phyloP scores from a whole-genome alignment of 495 filamentous ascomycete species.

The Aspergillus panamensis region DNA sequence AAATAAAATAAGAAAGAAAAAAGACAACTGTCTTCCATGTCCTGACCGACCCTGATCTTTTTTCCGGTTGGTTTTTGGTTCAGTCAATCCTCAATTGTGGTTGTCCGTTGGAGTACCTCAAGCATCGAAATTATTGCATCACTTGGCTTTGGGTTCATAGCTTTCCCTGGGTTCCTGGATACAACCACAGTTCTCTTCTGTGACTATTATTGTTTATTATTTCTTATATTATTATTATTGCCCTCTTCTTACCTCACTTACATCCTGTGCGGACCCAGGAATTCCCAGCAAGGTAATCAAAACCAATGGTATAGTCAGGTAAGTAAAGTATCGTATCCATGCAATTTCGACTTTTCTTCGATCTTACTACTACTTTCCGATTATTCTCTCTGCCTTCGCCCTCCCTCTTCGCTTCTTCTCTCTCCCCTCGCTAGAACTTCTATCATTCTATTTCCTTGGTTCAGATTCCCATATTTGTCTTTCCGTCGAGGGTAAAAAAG shows the following conservation, averaged over 20 bases:
- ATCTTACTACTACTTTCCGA: slow-evolving; percentile 18
- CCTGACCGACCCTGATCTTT: neutral
- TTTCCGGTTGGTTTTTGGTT: neutral
- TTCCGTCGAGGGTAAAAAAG: slow-evolving; percentile 3
- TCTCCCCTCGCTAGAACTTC: slow-evolving; percentile 2
- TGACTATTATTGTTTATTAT: neutral
- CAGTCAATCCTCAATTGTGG: neutral
- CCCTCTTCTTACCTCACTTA: neutral
- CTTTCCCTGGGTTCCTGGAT: neutral
- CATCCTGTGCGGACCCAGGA: neutral
- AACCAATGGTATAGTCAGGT: slow-evolving; percentile 3
- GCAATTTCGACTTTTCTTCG: neutral
- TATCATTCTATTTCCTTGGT: slow-evolving; percentile 3
- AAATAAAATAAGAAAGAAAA: too few relatives aligned
- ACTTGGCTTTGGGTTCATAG: neutral
- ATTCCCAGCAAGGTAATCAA: slow-evolving; percentile 1
- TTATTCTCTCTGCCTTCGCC: slow-evolving; percentile 20
- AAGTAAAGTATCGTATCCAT: slow-evolving; percentile 14
- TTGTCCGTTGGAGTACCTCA: neutral
- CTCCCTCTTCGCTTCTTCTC: slow-evolving; percentile 10
- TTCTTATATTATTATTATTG: neutral
- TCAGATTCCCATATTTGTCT: slow-evolving; percentile 1
- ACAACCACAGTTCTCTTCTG: neutral
- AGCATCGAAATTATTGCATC: neutral
- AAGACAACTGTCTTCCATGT: too few relatives aligned